Evolutionary conservation across 2,329 filamentous ascomycete species (phyloP), one percentile per base, ranked within the genome.

Genomic region (Fusarium acutatum): DNA sequence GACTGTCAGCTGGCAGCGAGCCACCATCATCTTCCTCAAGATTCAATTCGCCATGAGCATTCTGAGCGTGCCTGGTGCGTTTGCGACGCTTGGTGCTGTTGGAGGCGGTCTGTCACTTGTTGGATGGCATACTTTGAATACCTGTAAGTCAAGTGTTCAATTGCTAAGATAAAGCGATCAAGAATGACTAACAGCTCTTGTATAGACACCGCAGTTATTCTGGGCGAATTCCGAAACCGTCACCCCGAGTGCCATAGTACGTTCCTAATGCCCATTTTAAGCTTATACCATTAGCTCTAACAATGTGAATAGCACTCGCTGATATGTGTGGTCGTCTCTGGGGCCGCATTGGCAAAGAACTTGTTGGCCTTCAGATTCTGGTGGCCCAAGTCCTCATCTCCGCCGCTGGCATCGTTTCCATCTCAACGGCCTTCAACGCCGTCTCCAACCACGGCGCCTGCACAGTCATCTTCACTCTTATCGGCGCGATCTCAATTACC

Each of bases 11-110:
- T 85, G 84, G 83, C 79, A 82, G 61, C 75, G 81, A 54, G 82
- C 82, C 20, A 80, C 80, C 20, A 76, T 84, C 40, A 81, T 85
- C 67, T 84, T 85, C 66, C 74, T 82, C 67, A 83, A 83, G 77
- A 75, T 79, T 47, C 76, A 79, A 56, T 78, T 80, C 26, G 57
- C 57, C 17, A 60, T 60, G 57, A 60, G 57, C 17, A 60, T 60
- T 26, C 44, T 60, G 34, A 78, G 75, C 65, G 73, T 67, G 69
- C 66, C 73, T 75, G 57, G 63, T 76, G 86, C 5, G 76, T 86
- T 60, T 13, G 35, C 35, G 3, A 60, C 57, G 10, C 57, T 60
- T 38, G 57, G 57, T 1, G 57, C 57, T 1, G 57, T 60, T 9
- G 57, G 57, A 18, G 57, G 57, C 22, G 44, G 57, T n/a, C 26